Percentiles rank a stretch among this genome's conserved stretches.
These are phyloP conservation scores for Aureobasidium vineae DNA, from an alignment of 2,329 filamentous ascomycete species.

Conservation along the genomic window DNA sequence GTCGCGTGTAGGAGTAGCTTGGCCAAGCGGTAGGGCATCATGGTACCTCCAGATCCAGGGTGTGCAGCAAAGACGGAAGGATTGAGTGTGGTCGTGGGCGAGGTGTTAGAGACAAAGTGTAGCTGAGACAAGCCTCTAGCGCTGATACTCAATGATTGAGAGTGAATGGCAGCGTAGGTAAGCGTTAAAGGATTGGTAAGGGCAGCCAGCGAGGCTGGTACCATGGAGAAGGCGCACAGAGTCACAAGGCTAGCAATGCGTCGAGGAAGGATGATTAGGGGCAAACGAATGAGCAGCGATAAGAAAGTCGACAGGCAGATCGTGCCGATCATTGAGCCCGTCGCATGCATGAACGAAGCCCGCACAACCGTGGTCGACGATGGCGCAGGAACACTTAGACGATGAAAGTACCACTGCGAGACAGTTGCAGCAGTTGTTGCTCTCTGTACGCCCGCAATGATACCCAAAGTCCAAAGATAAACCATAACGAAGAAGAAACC, in stretches of 20 bases:
- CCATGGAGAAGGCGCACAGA: conserved; percentile 72
- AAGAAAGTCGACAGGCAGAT: conserved; percentile 86
- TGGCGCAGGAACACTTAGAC: conserved; percentile 73
- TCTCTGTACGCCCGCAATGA: conserved; percentile 85
- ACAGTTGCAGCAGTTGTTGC: conserved; percentile 92
- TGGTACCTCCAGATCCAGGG: conserved; percentile 47
- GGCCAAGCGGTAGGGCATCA: conserved; percentile 86
- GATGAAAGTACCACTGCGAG: conserved; percentile 99
- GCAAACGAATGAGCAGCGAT: conserved; percentile 75
- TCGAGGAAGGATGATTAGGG: conserved; percentile 77
- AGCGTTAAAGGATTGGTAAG: conserved; percentile 89
- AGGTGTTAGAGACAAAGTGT: conserved; percentile 70
- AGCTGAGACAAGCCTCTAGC: conserved; percentile 79
- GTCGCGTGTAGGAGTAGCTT: conserved; percentile 91
- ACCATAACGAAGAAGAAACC: conserved; percentile 89
- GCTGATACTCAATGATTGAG: conserved; percentile 72
- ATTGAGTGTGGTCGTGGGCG: conserved; percentile 66
- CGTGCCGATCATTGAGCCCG: conserved; percentile 85
- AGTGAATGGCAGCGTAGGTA: conserved; percentile 92
- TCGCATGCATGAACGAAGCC: conserved; percentile 77
- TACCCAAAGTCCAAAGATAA: conserved; percentile 90
- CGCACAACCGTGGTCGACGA: conserved; percentile 77
- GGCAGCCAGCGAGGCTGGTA: conserved; percentile 80
- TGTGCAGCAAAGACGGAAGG: conserved; percentile 42
- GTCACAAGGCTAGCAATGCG: conserved; percentile 68